Conservation (phyloP, 441 rosid genomes). For the Pelargonium myrrhifolium region DNA sequence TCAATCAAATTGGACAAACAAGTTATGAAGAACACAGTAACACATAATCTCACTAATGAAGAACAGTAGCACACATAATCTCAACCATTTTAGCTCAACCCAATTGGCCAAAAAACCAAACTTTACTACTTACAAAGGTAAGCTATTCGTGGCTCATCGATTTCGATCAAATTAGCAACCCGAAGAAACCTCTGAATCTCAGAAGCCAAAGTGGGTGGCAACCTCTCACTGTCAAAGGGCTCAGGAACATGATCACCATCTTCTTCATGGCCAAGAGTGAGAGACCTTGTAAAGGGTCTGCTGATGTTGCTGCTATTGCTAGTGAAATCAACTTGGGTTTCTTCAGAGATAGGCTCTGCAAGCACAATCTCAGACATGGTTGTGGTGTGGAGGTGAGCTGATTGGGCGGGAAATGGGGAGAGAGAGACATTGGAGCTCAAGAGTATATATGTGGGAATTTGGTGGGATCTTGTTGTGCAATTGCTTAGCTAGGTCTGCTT, state of each 20-base stretch:
- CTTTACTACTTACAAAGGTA: constrained; percentile 49
- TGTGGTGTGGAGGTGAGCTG: background rate
- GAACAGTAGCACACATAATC: no score
- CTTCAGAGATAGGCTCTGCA: constrained; percentile 43
- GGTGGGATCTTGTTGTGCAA: constrained; percentile 6
- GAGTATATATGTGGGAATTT: no score
- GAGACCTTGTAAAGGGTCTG: constrained; percentile 31
- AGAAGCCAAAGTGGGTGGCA: constrained; percentile 65
- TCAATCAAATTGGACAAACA: background rate
- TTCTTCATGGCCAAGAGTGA: constrained; percentile 29
- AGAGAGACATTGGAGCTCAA: background rate
- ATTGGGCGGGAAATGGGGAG: background rate
- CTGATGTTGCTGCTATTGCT: constrained; percentile 5
- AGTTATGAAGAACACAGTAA: background rate
- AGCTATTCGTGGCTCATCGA: constrained; percentile 71
- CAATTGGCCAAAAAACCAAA: background rate
- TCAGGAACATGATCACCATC: constrained; percentile 31
- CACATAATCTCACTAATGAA: no score
- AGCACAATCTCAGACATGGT: constrained; percentile 72
- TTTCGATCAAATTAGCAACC: constrained; percentile 69
- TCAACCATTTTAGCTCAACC: background rate
- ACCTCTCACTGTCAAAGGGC: constrained; percentile 84
- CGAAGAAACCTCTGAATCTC: constrained; percentile 84
- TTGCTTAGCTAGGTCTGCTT: constrained; percentile 20
- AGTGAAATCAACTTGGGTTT: constrained; percentile 13